Evolutionary conservation across 768 basidiomycete genomes (phyloP), one percentile per base, ranked within the genome.

Genomic region (Nidularia sp.): DNA sequence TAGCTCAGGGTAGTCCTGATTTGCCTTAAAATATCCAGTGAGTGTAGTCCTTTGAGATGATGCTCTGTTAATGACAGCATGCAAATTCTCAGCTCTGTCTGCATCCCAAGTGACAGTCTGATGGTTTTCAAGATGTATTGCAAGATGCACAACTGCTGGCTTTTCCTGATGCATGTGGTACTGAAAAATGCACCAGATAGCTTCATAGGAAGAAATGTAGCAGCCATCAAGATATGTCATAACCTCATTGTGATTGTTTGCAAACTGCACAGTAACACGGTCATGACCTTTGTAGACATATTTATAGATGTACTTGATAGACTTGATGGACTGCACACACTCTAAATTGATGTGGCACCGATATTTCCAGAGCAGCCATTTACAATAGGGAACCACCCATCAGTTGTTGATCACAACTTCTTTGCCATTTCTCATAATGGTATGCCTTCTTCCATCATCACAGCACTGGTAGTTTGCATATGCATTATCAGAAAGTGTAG

Each of bases 311-410:
- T 82, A 82, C 49, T 78, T 77, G 59, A 75, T 48, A 3, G 75
- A 56, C 6, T 61, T 62, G 35, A 80, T 55, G 6, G 68, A 70
- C 0, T 59, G 62, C 46, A 60, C 65, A 48, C 70, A 69, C 55
- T 83, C 79, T 0, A 79, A 53, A 62, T 82, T 83, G 56, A 80
- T 77, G 51, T 83, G 77, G 53, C 77, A 78, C 50, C 70, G 18
- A 53, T 68, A 78, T 25, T 65, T 57, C 39, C 39, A 41, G 25
- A 29, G 1, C 25, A 29, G 25, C 25, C 25, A 29, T 29, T 29
- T 29, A 4, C 25, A 59, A 55, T 75, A 71, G 3, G 70, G 69
- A 10, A 77, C 69, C n/a, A 77, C 63, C 63, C 65, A 59, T 2
- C 45, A 49, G 49, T 78, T 77, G 47, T 63, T 3, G 2, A 41